These are phyloP conservation scores for Blastobotrys terrestris DNA, from an alignment of 805 yeast species.

Conservation along the genomic window DNA sequence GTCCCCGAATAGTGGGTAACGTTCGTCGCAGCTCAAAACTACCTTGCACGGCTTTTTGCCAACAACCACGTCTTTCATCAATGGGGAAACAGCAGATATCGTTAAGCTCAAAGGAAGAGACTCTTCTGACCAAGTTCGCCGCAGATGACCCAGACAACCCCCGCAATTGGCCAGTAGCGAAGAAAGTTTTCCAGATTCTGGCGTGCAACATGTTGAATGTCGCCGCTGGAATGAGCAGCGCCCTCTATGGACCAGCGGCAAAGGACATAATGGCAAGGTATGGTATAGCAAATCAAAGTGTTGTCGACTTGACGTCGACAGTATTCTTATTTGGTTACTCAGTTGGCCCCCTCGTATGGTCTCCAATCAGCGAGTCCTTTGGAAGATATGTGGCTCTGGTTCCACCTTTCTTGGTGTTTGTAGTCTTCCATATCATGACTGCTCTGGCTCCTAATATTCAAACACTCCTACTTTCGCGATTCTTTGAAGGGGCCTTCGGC, in stretches of 20 bases:
- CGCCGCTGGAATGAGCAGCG: constrained; percentile 63
- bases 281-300: constrained; percentile 51
- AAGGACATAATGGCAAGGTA: constrained; percentile 41
- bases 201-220: constrained; percentile 40
- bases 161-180: constrained; percentile 58
- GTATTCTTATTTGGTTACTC: not conserved
- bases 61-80: too few species aligned
- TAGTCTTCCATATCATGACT: constrained; percentile 36
- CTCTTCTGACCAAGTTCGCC: constrained; percentile 41
- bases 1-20: too few species aligned
- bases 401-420: not conserved
- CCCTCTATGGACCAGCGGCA: constrained; percentile 58
- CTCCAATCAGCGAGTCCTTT: not conserved
- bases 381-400: not conserved
- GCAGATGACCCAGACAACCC: constrained; percentile 76
- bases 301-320: constrained; percentile 35
- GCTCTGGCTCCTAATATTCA: constrained; percentile 40
- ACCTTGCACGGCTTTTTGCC: too few species aligned
- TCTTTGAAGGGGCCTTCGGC: constrained; percentile 43
- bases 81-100: not conserved
- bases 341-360: not conserved
- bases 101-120: not conserved
- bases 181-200: constrained; percentile 35
- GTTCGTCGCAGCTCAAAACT: too few species aligned
- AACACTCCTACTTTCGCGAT: constrained; percentile 40